Evolutionary conservation across 345 rosid species (phyloP).

Genomic region (Eucalyptus brandiana): DNA sequence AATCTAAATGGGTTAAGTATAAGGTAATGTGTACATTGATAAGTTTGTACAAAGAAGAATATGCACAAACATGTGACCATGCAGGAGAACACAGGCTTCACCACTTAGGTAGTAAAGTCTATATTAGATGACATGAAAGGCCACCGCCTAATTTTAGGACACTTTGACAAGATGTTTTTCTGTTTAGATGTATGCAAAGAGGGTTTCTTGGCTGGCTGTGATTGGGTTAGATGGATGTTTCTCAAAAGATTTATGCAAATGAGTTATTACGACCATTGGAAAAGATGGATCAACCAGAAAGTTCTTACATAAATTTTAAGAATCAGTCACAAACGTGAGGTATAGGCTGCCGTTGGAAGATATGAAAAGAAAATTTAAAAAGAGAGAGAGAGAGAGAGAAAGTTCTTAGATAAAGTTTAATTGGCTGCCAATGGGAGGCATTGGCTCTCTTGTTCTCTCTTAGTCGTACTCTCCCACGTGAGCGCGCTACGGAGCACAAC

Average conservation of each 20-base stretch:
- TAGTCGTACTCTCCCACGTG: neutral
- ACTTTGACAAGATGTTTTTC: neutral
- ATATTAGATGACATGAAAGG: neutral
- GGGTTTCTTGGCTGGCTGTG: neutral
- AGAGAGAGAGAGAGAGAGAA: too few relatives aligned
- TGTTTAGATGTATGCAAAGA: too few relatives aligned
- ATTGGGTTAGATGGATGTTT: neutral
- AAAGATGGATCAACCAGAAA: neutral
- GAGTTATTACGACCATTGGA: neutral
- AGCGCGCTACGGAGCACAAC: neutral
- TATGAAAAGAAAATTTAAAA: neutral
- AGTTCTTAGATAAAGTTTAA: neutral
- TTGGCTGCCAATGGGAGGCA: neutral
- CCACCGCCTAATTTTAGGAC: neutral
- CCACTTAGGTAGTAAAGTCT: neutral
- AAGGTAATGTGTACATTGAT: too few relatives aligned
- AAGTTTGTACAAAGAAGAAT: neutral
- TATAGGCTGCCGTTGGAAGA: neutral
- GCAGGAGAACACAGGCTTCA: neutral
- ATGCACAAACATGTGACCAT: too few relatives aligned
- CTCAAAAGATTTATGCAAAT: neutral
- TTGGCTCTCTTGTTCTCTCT: neutral
- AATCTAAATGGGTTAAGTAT: neutral
- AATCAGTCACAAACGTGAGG: fast-evolving
- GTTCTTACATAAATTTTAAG: neutral